Evolutionary conservation across 306 rosid genomes (phyloP), one percentile per base, ranked within the genome.

Genomic region (Comarum palustre): DNA sequence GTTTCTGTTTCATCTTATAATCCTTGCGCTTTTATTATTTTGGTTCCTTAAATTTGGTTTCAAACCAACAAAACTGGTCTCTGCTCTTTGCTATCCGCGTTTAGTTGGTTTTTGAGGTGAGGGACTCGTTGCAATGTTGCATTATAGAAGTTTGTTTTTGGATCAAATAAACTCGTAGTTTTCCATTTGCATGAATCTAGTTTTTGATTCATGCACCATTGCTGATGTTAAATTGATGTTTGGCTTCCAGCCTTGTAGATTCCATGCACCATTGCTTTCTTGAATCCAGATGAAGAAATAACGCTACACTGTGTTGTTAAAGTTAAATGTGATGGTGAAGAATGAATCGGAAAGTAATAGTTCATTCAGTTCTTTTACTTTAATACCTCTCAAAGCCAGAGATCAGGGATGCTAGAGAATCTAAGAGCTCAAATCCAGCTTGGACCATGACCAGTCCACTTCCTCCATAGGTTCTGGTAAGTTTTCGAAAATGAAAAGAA

Each of bases 331-430:
- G 75, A 79, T 22, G 77, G 70, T 51, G 87, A 73, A 82, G 81
- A 79, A 34, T 75, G 83, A 55, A 68, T 54, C 69, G 68, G 83
- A 82, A 86, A 82, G 87, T 80, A 78, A 78, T 76, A 57, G 58
- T 51, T 42, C 71, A 31, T 68, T 68, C 78, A 73, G 25, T 66
- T 66, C 72, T 29, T 78, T 84, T 76, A 77, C 84, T 84, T 86
- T 86, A 82, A 68, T 74, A 54, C 78, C 78, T 75, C 78, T 52
- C 58, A 71, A 83, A 81, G 86, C 74, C 1, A 80, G 77, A 78
- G 77, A 73, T 46, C 82, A 79, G 64, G 34, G 66, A 66, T 24
- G 55, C 68, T 76, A 48, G 54, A 69, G 65, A 73, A 76, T 76
- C 81, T 32, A 22, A 17, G 73, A 17, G 57, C 75, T 64, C 29